A percentile compares a stretch with the other conserved stretches of the same genome.
phyloP scores from a whole-genome alignment of 2,329 filamentous ascomycete genomes.

The Penicillium glabrum region DNA sequence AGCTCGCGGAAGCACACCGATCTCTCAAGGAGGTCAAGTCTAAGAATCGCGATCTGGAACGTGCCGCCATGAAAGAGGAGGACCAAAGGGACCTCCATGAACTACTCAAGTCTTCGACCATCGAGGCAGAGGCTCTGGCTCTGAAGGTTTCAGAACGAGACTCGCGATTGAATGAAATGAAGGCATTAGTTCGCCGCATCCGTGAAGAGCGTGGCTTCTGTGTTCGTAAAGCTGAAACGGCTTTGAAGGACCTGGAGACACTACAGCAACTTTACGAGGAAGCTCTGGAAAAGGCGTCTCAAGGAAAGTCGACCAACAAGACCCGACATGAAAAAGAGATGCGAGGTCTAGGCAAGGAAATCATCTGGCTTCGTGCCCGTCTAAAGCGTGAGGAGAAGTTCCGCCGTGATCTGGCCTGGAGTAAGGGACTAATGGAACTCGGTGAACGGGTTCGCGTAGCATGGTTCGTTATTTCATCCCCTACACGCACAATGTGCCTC shows the following conservation, averaged over 20 bases:
- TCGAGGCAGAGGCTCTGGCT: slow-evolving; percentile 65
- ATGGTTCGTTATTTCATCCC: slow-evolving; percentile 66
- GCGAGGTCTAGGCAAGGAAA: slow-evolving; percentile 80
- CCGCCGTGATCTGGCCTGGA: slow-evolving; percentile 76
- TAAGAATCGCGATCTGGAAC: slow-evolving; percentile 53
- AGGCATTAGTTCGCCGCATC: slow-evolving; percentile 64
- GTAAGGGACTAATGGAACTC: slow-evolving; percentile 83
- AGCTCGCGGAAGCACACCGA: slow-evolving; percentile 61
- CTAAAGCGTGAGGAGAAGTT: slow-evolving; percentile 79
- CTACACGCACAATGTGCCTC: not conserved
- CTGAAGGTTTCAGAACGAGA: slow-evolving; percentile 70
- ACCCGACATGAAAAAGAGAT: slow-evolving; percentile 62
- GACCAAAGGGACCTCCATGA: slow-evolving; percentile 47
- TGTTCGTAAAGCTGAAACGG: slow-evolving; percentile 41
- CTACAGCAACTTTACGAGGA: slow-evolving; percentile 64
- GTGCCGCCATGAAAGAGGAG: slow-evolving; percentile 48
- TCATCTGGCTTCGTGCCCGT: slow-evolving; percentile 83
- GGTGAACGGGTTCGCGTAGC: slow-evolving; percentile 64
- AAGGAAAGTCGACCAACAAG: slow-evolving; percentile 43
- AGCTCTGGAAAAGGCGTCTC: slow-evolving; percentile 50
- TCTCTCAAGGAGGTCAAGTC: slow-evolving; percentile 56
- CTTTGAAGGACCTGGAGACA: slow-evolving; percentile 44
- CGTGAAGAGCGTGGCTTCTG: slow-evolving; percentile 48
- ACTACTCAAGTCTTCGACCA: slow-evolving; percentile 47
- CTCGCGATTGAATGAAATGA: slow-evolving; percentile 58